Base-by-base conservation (phyloP, 495 filamentous ascomycete genomes). In the Glonium stellatum region DNA sequence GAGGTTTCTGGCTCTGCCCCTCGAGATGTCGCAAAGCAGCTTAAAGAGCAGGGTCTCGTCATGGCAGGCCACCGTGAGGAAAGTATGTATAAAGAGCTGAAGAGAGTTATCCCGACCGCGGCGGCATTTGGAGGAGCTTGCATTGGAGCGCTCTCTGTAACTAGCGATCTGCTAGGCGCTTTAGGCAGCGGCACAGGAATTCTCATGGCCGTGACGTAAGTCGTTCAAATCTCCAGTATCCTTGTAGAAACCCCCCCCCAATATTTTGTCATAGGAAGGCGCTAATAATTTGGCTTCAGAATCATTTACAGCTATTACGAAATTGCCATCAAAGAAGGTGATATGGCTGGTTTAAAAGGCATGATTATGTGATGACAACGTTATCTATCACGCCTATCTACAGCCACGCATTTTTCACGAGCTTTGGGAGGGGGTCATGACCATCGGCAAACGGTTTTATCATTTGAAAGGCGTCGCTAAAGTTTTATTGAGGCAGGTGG, bases 31-130 rank as follows among this genome's bases (percentile, higher is more conserved):
- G 95, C 95, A 64, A 99, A 99, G 86, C 95, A 99, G 78, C 84
- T 99, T 71, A 99, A 99, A 84, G 95, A 97, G 71, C 92, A 97
- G 77, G 92, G 95, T 69, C 85, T 99, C 50, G 91, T 97, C 68
- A 99, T 99, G 95, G 93, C 95, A 67, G 95, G 95, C 63, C 95
- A 99, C 78, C 86, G 95, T 78, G 95, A 99, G 77, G 91, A 97
- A 81, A 93, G 88, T 82, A 97, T 97, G 95, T 99, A 99, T 84
- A 95, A 93, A 83, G 95, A 99, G 44, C 82, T 97, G 54, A 97
- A 97, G 85, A 84, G 92, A 67, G 90, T 97, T 64, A 97, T 97
- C 60, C 92, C 92, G 58, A 95, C 91, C 44, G 92, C 92, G 56
- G 92, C 93, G 64, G 92, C 92, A 56, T 97, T 97, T 66, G 92